Base-by-base conservation (phyloP, 257 asterid genomes). In the Salvia miltiorrhiza region DNA sequence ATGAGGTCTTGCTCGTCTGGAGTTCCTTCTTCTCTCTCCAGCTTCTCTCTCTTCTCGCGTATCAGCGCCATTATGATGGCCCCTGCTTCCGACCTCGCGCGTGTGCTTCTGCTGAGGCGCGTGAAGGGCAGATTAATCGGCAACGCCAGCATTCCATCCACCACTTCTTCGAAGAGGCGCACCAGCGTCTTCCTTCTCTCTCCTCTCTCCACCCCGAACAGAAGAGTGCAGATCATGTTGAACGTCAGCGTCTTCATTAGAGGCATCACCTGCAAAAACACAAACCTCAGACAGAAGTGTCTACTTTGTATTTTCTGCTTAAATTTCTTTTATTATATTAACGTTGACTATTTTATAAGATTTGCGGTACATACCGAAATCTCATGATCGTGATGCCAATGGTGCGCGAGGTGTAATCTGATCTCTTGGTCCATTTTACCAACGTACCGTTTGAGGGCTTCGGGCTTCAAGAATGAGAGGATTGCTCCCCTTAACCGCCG, bases 121-220 rank as follows among this genome's bases (percentile, higher is more conserved):
- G 75, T 70, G 12, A 70, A 70, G 1, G 75, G 75, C 20, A 70
- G 17, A 58, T 70, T 70, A 8, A 70, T 48, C 3, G 75, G 75
- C 28, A 58, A 0, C 0, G 39, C 69, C 1, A 59, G 7, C 53
- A 60, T 33, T 14, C 75, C 75, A 14, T 32, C 53, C 21, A 70
- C 48, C 53, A 70, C 62, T 48, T 59, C 40, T n/a, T 70, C 4
- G 23, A 47, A 70, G 6, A 59, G 54, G 21, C 19, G 30, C 19
- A 59, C 11, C 1, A 70, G 39, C 41, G 0, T 20, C 3, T 70
- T 68, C 13, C 74, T 58, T 32, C 61, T 44, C 12, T 0, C 23
- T 21, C 74, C 74, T 41, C 74, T 70, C 21, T 70, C 75, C 0
- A 70, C 11, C 23, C 75, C 75, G 35, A 70, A 70, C 11, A 70